Conservation (phyloP, 1,284 basidiomycete species). For the Phlebopus sp. region DNA sequence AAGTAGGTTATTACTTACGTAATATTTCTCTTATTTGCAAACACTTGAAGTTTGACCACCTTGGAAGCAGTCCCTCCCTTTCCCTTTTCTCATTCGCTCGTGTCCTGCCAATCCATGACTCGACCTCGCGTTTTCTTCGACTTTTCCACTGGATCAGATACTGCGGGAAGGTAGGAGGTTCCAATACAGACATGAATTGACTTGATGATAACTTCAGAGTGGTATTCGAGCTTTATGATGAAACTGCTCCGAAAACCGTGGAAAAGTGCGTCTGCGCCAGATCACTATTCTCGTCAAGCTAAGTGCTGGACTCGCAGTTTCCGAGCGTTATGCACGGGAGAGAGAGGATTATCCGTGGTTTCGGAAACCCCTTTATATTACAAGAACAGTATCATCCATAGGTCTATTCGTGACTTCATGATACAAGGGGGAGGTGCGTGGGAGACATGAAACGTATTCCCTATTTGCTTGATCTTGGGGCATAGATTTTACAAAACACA, state of each 20-base stretch:
- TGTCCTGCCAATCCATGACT: constrained; percentile 14
- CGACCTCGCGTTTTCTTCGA: constrained; percentile 70
- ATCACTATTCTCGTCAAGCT: constrained; percentile 1
- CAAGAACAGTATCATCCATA: constrained; percentile 76
- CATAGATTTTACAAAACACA: constrained; percentile 71
- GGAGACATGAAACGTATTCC: background rate
- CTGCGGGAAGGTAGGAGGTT: constrained; percentile 53
- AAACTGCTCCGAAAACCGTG: constrained; percentile 75
- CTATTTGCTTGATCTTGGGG: constrained; percentile 2
- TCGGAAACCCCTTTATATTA: constrained; percentile 76
- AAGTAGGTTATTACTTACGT: too few species aligned
- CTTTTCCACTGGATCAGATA: constrained; percentile 50
- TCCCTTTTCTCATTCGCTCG: too few species aligned
- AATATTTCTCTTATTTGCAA: too few species aligned
- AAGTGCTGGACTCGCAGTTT: constrained; percentile 52
- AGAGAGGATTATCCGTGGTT: constrained; percentile 67
- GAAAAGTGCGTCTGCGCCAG: constrained; percentile 65
- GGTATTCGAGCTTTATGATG: constrained; percentile 80
- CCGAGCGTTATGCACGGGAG: constrained; percentile 84
- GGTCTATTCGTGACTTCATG: constrained; percentile 86
- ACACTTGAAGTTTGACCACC: too few species aligned
- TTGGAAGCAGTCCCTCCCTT: too few species aligned
- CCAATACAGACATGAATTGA: background rate
- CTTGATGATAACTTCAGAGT: constrained; percentile 42
- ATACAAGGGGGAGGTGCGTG: constrained; percentile 74